Evolutionary conservation across 1,284 basidiomycete genomes (phyloP).

Genomic region (Boletus mariae): DNA sequence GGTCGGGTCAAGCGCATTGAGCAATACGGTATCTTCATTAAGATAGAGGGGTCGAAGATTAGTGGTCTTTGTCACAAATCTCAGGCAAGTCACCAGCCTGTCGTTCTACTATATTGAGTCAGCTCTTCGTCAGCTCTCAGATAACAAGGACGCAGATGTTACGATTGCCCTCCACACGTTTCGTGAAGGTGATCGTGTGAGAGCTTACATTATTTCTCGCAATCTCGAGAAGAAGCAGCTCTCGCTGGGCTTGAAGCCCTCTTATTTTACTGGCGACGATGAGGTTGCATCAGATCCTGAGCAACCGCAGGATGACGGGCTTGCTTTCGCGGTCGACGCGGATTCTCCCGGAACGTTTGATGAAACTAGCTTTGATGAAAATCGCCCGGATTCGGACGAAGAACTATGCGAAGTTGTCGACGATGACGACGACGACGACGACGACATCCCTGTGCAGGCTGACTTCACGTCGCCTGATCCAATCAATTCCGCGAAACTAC

Average conservation of each 20-base stretch:
- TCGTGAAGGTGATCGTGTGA: constrained; percentile 83
- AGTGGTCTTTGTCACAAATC: constrained; percentile 94
- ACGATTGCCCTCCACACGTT: constrained; percentile 77
- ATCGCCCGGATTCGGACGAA: constrained; percentile 21
- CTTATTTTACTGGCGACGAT: constrained; percentile 62
- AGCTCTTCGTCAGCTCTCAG: constrained; percentile 61
- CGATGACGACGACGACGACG: constrained; percentile 35
- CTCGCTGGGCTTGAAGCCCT: constrained; percentile 88
- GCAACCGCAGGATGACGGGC: constrained; percentile 22
- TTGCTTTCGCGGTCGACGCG: constrained; percentile 27
- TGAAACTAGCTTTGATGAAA: constrained; percentile 26
- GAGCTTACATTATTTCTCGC: constrained; percentile 73
- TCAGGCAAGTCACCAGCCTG: constrained; percentile 49
- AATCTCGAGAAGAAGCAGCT: constrained; percentile 76
- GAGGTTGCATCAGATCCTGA: constrained; percentile 23
- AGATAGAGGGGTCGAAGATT: constrained; percentile 79
- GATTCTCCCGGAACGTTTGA: constrained; percentile 22
- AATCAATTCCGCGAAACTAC: constrained; percentile 16
- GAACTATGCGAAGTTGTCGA: constrained; percentile 19
- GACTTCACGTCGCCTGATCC: constrained; percentile 35
- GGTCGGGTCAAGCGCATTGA: constrained; percentile 77
- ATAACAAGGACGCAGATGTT: constrained; percentile 79
- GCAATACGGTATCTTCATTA: constrained; percentile 89
- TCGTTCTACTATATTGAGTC: not conserved
- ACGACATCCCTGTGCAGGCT: constrained; percentile 40